Conservation (phyloP, 345 rosid genomes). For the Citrus unshiu region DNA sequence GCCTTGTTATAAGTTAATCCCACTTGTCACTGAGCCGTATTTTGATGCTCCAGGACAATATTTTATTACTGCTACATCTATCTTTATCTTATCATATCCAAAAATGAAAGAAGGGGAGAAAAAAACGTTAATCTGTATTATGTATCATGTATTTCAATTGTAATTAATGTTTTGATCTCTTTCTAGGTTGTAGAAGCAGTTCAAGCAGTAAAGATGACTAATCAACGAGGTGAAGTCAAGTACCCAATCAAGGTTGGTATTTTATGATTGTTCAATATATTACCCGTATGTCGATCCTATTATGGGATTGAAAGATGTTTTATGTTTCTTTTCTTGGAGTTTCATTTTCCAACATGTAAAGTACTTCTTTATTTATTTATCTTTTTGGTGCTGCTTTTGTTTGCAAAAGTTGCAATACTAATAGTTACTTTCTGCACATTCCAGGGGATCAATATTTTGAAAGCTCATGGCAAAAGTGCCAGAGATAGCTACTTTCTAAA, state of each 20-base stretch:
- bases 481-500: conserved; percentile 85
- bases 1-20: not conserved
- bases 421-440: conserved; percentile 9
- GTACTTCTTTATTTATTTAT: not conserved
- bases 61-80: not conserved
- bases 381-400: not conserved
- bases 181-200: conserved; percentile 90
- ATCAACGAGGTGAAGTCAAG: conserved; percentile 78
- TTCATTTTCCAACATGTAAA: not conserved
- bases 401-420: not conserved
- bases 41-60: too few relatives aligned
- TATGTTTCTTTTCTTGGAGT: not conserved
- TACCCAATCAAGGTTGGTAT: conserved; percentile 88
- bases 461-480: conserved; percentile 97
- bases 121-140: not conserved
- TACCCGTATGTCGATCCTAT: not conserved
- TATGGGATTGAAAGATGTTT: not conserved
- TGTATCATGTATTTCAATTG: not conserved
- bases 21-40: not conserved
- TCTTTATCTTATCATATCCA: not conserved
- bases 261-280: not conserved
- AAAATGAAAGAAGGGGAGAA: too few relatives aligned
- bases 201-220: conserved; percentile 82
- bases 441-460: conserved; percentile 85
- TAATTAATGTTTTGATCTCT: conserved; percentile 8